These are phyloP conservation scores for Fusarium burgessii DNA, from an alignment of 2,329 filamentous ascomycete species.

Conservation along the genomic window DNA sequence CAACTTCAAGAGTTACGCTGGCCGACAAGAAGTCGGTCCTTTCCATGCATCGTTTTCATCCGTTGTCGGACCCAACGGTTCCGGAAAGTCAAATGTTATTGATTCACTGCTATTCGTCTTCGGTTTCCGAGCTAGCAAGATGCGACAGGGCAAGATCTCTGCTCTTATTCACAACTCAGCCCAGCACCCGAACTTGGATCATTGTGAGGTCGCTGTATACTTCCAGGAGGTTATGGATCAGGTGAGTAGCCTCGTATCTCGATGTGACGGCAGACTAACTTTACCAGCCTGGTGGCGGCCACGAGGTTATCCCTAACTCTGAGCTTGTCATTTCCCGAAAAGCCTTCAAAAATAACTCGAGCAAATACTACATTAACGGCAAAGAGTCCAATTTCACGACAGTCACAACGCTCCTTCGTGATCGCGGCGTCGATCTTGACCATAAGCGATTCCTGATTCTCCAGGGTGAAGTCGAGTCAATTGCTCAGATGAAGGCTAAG, in stretches of 20 bases:
- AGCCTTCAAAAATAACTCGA: conserved; percentile 97
- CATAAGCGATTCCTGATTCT: conserved; percentile 98
- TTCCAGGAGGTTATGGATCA: conserved; percentile 96
- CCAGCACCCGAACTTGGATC: conserved; percentile 83
- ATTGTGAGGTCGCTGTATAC: conserved; percentile 95
- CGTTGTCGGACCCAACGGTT: conserved; percentile 97
- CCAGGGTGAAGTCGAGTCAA: conserved; percentile 97
- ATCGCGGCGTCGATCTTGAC: conserved; percentile 92
- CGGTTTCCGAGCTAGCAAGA: conserved; percentile 98
- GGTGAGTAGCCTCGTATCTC: conserved; percentile 53
- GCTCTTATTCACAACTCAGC: conserved; percentile 98
- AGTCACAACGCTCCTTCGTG: conserved; percentile 87
- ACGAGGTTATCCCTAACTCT: conserved; percentile 84
- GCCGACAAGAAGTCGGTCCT: conserved; percentile 92
- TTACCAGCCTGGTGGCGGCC: conserved; percentile 73
- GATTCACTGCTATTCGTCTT: conserved; percentile 99
- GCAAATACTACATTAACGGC: conserved; percentile 97
- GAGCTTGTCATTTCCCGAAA: conserved; percentile 88
- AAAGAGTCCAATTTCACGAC: conserved; percentile 91
- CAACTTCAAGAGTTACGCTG: conserved; percentile 99
- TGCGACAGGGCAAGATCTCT: conserved; percentile 98
- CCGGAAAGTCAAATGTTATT: conserved; percentile 98
- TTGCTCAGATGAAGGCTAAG: conserved; percentile 99
- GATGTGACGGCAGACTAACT: conserved; percentile 44
- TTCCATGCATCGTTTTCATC: conserved; percentile 98